A percentile compares a stretch with the other conserved stretches of the same genome.
Evolutionary conservation across 345 rosid species (phyloP).

Genomic region (Gossypioides kirkii): DNA sequence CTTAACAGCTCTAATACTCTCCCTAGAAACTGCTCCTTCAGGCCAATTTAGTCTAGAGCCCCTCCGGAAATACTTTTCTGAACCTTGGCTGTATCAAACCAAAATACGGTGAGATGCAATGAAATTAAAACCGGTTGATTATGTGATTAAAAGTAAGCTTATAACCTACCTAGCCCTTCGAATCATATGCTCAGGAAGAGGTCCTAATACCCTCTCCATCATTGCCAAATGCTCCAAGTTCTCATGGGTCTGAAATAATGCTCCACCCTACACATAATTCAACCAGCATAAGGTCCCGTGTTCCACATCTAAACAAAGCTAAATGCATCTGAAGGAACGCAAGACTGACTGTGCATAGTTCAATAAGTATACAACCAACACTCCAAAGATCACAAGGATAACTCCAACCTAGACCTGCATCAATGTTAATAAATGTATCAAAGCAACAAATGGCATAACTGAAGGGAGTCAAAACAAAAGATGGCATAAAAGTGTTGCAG

Average conservation of each 20-base stretch:
- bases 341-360: constrained; percentile 60
- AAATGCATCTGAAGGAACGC: neutral
- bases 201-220: constrained; percentile 12
- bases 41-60: constrained; percentile 74
- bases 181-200: constrained; percentile 8
- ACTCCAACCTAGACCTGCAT: constrained; percentile 74
- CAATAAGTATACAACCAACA: constrained; percentile 69
- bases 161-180: neutral
- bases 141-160: neutral
- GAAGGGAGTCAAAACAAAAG: neutral
- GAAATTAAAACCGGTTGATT: neutral
- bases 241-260: constrained; percentile 76
- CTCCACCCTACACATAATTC: constrained; percentile 51
- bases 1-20: constrained; percentile 75
- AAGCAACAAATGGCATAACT: neutral
- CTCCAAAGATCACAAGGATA: constrained; percentile 87
- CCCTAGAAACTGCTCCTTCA: constrained; percentile 75
- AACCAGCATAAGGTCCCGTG: constrained; percentile 3
- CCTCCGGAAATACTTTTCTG: constrained; percentile 66
- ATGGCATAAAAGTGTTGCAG: neutral
- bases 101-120: neutral
- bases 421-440: neutral
- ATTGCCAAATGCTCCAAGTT: constrained; percentile 80
- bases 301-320: neutral
- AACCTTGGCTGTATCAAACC: neutral